Evolutionary conservation across 2,329 filamentous ascomycete genomes (phyloP).

Genomic region (Cephalotrichum gorgonifer): DNA sequence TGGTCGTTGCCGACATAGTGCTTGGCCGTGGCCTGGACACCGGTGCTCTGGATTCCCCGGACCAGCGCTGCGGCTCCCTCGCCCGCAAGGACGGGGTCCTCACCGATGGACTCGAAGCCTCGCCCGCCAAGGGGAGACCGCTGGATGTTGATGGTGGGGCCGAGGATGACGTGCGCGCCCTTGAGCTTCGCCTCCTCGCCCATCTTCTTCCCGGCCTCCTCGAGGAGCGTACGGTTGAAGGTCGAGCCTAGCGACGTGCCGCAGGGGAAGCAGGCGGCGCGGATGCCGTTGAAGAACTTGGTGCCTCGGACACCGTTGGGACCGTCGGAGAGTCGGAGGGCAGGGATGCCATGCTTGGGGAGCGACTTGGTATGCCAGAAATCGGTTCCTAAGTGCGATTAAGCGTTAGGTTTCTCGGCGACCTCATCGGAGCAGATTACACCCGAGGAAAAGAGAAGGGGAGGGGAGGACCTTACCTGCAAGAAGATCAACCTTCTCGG

Average conservation of each 20-base stretch:
- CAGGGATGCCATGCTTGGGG: constrained; percentile 49
- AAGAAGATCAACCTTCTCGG: constrained; percentile 43
- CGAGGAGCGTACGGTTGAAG: constrained; percentile 42
- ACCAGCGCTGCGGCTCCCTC: constrained; percentile 42
- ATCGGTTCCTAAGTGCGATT: constrained; percentile 42
- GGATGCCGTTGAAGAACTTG: constrained; percentile 55
- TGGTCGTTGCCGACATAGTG: constrained; percentile 54
- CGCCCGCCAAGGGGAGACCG: constrained; percentile 48
- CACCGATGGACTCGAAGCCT: constrained; percentile 48
- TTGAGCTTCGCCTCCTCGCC: constrained; percentile 44
- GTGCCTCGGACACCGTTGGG: constrained; percentile 61
- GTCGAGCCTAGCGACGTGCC: constrained; percentile 47
- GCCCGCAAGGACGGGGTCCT: constrained; percentile 47
- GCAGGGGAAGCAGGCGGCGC: constrained; percentile 51
- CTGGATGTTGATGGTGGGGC: constrained; percentile 55
- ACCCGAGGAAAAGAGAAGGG: no score
- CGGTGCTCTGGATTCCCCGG: constrained; percentile 44
- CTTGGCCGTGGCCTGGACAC: constrained; percentile 47
- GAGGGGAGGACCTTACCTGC: constrained; percentile 25
- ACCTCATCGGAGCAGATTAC: background rate
- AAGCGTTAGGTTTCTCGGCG: background rate
- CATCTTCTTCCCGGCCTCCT: constrained; percentile 39
- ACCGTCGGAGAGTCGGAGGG: constrained; percentile 56
- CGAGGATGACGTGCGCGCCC: constrained; percentile 47
- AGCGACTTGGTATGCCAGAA: constrained; percentile 60